Evolutionary conservation across 1,139 yeast species (phyloP), one percentile per base, ranked within the genome.

Genomic region (Blastobotrys apis): DNA sequence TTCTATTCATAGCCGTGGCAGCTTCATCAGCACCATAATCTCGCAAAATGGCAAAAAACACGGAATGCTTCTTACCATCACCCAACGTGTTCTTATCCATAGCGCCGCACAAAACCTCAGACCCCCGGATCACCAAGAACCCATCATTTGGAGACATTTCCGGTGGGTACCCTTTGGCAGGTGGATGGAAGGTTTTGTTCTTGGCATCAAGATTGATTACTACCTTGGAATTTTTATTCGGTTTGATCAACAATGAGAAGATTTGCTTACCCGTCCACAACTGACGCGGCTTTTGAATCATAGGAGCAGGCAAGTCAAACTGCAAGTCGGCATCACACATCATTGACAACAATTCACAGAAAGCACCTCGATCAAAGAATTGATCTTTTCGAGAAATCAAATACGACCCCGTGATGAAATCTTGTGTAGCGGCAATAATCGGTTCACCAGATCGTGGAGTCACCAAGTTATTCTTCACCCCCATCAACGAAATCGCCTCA

Each of bases 91-190:
- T 85, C 66, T 94, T 94, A 66, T 94, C 99, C 98, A 94, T 92
- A 23, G 86, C 86, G 52, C 99, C 99, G 58, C 92, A 76, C 57
- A 94, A 71, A 40, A 94, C 80, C 54, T 88, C 78, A 1, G 97
- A 87, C 16, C 95, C 95, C 58, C 97, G 75, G 47, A 94, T 85
- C 42, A 94, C 70, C 29, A 92, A 94, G 60, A 74, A 94, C 9
- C 98, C 97, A 65, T 94, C 99, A 62, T 92, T 94, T 30, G 95
- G 95, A 2, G 97, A 88, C 97, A 94, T 88, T 65, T 94, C 98
- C 54, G 75, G 81, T 1, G 96, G 94, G 47, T 74, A 71, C 46
- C 76, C 75, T 26, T 73, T 67, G 16, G 79, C 78, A 5, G 97
- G 96, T 2, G 85, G 80, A 23, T 73, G 73, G 62, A 76, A 92